phyloP scores from a whole-genome alignment of 1,284 basidiomycete species.

The Stygiomarasmius scandens region DNA sequence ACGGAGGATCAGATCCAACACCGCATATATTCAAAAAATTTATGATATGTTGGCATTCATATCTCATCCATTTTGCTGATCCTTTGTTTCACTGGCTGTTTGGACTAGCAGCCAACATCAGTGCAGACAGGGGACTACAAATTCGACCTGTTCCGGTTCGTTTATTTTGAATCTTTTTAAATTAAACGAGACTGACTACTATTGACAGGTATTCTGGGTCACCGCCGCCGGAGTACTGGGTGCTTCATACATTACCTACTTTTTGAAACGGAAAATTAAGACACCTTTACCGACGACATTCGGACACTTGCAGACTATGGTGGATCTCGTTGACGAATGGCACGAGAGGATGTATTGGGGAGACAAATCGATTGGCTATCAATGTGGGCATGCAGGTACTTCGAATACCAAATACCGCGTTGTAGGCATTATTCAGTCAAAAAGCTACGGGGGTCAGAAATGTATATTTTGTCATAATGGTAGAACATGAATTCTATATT shows the following conservation, averaged over 20 bases:
- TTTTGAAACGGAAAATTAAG: background rate
- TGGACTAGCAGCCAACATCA: conserved; percentile 12
- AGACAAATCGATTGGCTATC: no score
- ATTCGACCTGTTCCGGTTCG: conserved; percentile 3
- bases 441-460: no score
- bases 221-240: background rate
- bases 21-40: conserved; percentile 5
- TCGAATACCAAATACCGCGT: no score
- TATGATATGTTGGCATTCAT: background rate
- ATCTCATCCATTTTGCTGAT: conserved; percentile 5
- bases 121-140: conserved; percentile 10
- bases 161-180: background rate
- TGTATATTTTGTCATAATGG: no score
- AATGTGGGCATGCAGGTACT: no score
- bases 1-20: conserved; percentile 6
- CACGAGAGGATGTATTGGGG: no score
- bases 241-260: background rate
- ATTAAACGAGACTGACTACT: background rate
- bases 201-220: background rate
- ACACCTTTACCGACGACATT: background rate
- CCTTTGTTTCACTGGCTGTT: conserved; percentile 19
- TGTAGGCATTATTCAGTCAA: no score
- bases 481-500: no score
- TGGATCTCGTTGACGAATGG: conserved; percentile 8
- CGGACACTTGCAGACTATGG: conserved; percentile 9